These are phyloP conservation scores for Pythium phragmiticola DNA, from an alignment of 352 stramenopile genomes.

Conservation along the genomic window DNA sequence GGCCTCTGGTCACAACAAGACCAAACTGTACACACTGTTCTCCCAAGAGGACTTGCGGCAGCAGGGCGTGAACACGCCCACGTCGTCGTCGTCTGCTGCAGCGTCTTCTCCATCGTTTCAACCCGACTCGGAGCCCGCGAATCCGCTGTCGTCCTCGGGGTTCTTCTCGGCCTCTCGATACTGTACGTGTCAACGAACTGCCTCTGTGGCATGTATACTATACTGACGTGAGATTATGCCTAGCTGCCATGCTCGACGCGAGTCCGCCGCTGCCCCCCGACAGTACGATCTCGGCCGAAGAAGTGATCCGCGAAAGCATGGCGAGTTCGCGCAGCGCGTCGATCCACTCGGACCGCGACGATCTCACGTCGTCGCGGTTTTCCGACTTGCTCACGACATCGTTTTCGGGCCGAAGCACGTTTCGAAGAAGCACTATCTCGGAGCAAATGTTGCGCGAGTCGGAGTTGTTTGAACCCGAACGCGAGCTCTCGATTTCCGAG, in stretches of 20 bases:
- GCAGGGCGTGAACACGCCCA: conserved; percentile 5
- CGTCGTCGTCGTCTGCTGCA: background rate
- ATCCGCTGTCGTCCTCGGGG: conserved; percentile 23
- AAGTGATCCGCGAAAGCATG: conserved; percentile 85
- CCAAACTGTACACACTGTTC: conserved; percentile 25
- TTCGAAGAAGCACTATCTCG: conserved; percentile 74
- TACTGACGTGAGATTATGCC: conserved; percentile 3
- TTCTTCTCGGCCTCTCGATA: conserved; percentile 29
- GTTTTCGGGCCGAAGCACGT: conserved; percentile 79
- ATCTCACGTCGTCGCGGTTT: conserved; percentile 41
- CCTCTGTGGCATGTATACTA: background rate
- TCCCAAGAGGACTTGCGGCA: conserved; percentile 23
- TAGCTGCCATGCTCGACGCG: conserved; percentile 51
- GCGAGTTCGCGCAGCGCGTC: conserved; percentile 73
- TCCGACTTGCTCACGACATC: conserved; percentile 54
- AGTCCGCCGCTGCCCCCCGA: conserved; percentile 73
- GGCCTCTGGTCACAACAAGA: background rate
- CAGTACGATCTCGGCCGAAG: conserved; percentile 82
- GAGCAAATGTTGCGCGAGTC: conserved; percentile 86
- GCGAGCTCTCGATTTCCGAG: conserved; percentile 68
- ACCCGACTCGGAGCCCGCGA: conserved; percentile 10
- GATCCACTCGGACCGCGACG: conserved; percentile 69
- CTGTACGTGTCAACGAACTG: conserved; percentile 16
- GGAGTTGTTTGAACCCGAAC: conserved; percentile 79
- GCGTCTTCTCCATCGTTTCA: conserved; percentile 4